phyloP scores from a whole-genome alignment of 176 grass and related monocot genomes.

The Themeda triandra region DNA sequence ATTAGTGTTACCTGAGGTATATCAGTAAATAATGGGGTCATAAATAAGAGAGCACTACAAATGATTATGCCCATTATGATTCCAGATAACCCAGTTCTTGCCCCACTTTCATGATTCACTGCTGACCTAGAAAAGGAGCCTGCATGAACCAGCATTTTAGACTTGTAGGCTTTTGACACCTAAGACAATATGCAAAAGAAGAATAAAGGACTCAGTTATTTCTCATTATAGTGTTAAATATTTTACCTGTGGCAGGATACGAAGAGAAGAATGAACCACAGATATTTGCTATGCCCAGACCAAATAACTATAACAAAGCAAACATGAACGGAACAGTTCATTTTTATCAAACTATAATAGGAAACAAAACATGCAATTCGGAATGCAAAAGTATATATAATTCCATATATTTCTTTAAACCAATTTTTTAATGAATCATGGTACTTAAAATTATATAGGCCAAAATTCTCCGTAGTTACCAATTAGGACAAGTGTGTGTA shows the following conservation, averaged over 20 bases:
- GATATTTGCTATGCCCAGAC: slow-evolving; percentile 92
- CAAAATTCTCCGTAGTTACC: not conserved
- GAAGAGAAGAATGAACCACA: slow-evolving; percentile 90
- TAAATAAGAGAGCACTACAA: slow-evolving; percentile 77
- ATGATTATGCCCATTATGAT: slow-evolving; percentile 97
- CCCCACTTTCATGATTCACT: slow-evolving; percentile 96
- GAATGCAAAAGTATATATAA: not conserved
- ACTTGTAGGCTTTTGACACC: not conserved
- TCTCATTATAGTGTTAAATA: slow-evolving; percentile 16
- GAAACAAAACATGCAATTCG: not conserved
- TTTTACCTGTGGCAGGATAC: slow-evolving; percentile 88
- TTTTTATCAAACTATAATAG: slow-evolving; percentile 19
- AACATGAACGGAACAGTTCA: not conserved
- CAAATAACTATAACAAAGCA: slow-evolving; percentile 69
- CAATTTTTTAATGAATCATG: not conserved
- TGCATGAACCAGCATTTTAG: slow-evolving; percentile 38
- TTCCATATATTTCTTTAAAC: not conserved
- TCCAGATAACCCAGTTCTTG: slow-evolving; percentile 83
- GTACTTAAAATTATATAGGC: not conserved
- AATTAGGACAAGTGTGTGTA: not conserved
- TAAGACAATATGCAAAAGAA: slow-evolving; percentile 3
- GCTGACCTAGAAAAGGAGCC: slow-evolving; percentile 98
- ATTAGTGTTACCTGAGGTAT: slow-evolving; percentile 81
- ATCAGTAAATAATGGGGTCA: slow-evolving; percentile 94
- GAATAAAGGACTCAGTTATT: slow-evolving; percentile 1